Base-by-base conservation (phyloP, 2,329 filamentous ascomycete species). In the Aspergillus ochraceoroseus region DNA sequence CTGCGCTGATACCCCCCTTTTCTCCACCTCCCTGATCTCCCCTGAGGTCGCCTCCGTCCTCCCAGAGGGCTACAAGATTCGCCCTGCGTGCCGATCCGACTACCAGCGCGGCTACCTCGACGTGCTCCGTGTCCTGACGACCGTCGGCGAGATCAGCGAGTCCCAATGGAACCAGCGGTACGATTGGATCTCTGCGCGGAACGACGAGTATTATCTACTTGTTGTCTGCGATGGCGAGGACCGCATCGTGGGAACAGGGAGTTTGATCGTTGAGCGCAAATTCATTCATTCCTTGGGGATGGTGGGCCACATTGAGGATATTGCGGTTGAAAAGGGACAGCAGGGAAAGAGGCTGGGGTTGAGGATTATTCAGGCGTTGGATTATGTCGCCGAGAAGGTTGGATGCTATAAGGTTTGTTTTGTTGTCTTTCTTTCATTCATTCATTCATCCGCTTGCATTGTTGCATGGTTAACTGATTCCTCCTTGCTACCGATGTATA, bases 261-360 rank as follows among this genome's bases (percentile, higher is more conserved):
- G 85, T 23, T 69, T 96, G 66, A 78, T 96, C 52, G 87, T 95
- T 33, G 92, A 98, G 79, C 79, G 84, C 68, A 96, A 96, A 70
- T 72, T 72, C 47, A 71, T 72, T 32, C 69, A 71, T 44, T 59
- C 61, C 9, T 59, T 71, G 29, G 69, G 69, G 4, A 52, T 64
- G 53, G 90, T 95, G 17, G 92, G 90, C 8, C 92, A 96, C 68
- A 95, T 96, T 66, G 92, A 96, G 67, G 92, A 98, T 63, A 95
- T 98, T 63, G 89, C 90, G 12, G 89, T 98, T 25, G 82, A 86
- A 51, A 88, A 89, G 69, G 86, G 94, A 57, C 88, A 96, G 70
- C 92, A 96, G 68, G 92, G 92, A 54, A 95, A 96, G 79, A 95
- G 95, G 71, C 75, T 96, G 29, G 92, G 92, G 3, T 71, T 95